Evolutionary conservation across 306 rosid genomes (phyloP).

Genomic region (Lithocarpus polystachyus): DNA sequence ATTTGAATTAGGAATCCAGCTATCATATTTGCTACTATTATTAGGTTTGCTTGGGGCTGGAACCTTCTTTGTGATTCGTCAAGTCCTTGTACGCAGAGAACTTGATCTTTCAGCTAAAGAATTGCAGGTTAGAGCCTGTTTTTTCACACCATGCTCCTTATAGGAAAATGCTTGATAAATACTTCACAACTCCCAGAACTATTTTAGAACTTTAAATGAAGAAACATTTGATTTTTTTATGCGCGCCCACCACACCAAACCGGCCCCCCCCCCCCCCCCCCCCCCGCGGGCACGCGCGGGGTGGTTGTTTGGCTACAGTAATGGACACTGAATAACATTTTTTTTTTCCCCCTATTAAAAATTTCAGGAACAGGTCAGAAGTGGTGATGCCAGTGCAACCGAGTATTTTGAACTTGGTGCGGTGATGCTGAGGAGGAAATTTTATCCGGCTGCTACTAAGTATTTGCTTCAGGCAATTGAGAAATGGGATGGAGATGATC

Average conservation of each 20-base stretch:
- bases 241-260: background rate
- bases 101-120: conserved; percentile 99
- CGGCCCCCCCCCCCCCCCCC: background rate
- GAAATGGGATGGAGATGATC: conserved; percentile 95
- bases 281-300: background rate
- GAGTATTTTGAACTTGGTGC: conserved; percentile 97
- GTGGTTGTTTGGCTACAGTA: background rate
- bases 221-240: background rate
- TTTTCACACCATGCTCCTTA: conserved; percentile 17
- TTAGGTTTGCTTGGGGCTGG: conserved; percentile 82
- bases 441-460: conserved; percentile 90
- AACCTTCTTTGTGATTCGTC: conserved; percentile 82
- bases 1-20: conserved; percentile 89
- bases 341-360: background rate
- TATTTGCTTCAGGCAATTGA: conserved; percentile 88
- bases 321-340: background rate
- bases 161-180: background rate
- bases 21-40: conserved; percentile 65
- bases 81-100: conserved; percentile 94
- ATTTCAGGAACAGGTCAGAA: conserved; percentile 89
- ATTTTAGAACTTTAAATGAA: conserved; percentile 6
- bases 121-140: conserved; percentile 58
- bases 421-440: conserved; percentile 93
- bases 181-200: conserved; percentile 7
- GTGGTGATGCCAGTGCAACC: conserved; percentile 91